Conservation (phyloP, 345 rosid species). For the Moricandia arvensis region DNA sequence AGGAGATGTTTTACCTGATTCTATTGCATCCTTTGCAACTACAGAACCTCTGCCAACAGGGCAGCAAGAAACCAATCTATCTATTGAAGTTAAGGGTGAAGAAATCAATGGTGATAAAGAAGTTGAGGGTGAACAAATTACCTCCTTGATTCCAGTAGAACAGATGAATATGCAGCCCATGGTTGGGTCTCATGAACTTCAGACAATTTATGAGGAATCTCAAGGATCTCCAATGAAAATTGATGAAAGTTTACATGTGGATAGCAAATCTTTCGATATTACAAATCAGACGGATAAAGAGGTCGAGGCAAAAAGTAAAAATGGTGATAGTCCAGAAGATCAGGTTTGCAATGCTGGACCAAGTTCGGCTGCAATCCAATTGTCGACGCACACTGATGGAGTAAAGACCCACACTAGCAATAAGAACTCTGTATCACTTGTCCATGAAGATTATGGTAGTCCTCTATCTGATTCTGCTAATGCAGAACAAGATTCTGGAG, state of each 20-base stretch:
- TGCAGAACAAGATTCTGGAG: conserved; percentile 23
- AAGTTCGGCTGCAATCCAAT: conserved; percentile 14
- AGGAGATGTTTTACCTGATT: conserved; percentile 10
- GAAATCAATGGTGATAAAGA: conserved; percentile 2
- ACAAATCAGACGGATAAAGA: conserved; percentile 23
- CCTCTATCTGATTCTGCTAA: conserved; percentile 21
- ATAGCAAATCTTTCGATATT: conserved; percentile 4
- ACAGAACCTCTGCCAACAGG: conserved; percentile 26
- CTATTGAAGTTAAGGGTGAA: conserved; percentile 14
- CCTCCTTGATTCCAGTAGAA: conserved; percentile 9
- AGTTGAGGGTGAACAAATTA: no score
- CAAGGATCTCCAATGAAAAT: conserved; percentile 8
- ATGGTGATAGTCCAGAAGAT: not conserved
- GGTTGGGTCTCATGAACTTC: not conserved
- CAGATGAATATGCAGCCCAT: conserved; percentile 8
- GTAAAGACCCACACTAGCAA: conserved; percentile 11
- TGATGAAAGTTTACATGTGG: conserved; percentile 15
- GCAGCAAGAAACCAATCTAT: conserved; percentile 6
- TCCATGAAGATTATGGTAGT: conserved; percentile 16
- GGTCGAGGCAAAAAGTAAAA: not conserved
- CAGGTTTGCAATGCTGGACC: conserved; percentile 3
- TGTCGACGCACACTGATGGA: conserved; percentile 16
- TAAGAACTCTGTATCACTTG: conserved; percentile 28
- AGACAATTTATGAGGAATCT: conserved; percentile 20
- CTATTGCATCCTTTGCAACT: conserved; percentile 22